Evolutionary conservation across 345 rosid species (phyloP), one percentile per base, ranked within the genome.

Genomic region (Psidium friedrichsthalianum): DNA sequence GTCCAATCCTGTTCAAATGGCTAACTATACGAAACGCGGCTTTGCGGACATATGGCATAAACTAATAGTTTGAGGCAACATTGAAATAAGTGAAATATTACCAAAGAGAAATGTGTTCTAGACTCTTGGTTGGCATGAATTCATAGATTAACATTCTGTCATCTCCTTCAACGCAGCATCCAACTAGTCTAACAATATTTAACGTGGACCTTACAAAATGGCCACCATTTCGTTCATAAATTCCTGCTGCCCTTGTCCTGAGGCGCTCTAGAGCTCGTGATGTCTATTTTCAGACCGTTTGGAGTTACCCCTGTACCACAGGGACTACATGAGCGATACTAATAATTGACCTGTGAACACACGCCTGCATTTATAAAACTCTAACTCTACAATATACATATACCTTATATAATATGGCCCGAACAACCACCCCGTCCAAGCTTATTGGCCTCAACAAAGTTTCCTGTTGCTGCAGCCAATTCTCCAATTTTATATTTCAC

Each of bases 191-290:
- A 56, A 90, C 92, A 3, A 88, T 86, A 88, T 90, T 92, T 8
- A n/a, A n/a, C 86, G 81, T 91, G 93, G 21, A 92, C 89, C 57
- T 91, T 85, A 2, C 89, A 85, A 21, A 91, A 91, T 90, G 18
- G 89, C 88, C 22, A 78, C 82, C 84, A 89, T 88, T 47, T 92
- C 93, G 49, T 88, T 91, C 87, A 83, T 83, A 69, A 92, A 91
- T 80, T 92, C 91, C 85, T 87, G 85, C 4, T 69, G 4, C 32
- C 91, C 91, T 82, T 89, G 91, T 18, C 86, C 87, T 0, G 91
- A 90, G 29, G 82, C 84, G 24, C 11, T 83, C 13, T 87, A 85
- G 4, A 91, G 87, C 84, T 88, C 83, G 91, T 92, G 18, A 91
- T 89, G 5, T 92, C 93, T 56, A 89, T 83, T 88, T 87, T 89